Evolutionary conservation across 2,329 filamentous ascomycete genomes (phyloP).

Genomic region (Leptodontidium sp.): DNA sequence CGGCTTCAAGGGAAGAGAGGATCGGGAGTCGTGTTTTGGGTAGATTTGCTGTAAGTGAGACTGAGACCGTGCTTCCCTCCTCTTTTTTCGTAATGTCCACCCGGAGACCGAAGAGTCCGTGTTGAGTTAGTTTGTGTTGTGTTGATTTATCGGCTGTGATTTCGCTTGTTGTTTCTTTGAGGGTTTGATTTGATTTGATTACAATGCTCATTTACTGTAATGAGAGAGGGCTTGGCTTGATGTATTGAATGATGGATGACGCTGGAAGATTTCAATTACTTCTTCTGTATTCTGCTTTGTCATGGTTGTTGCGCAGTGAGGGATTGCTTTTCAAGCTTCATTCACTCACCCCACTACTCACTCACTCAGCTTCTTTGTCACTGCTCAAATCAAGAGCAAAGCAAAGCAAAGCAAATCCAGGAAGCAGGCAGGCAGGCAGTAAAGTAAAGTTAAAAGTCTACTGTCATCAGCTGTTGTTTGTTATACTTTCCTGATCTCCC

Average conservation of each 20-base stretch:
- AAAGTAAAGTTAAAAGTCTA: neutral
- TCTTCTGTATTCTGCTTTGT: neutral
- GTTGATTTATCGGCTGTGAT: neutral
- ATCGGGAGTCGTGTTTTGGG: neutral
- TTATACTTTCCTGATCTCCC: neutral
- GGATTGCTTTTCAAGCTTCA: conserved; percentile 8
- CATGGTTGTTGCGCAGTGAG: neutral
- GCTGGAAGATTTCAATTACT: neutral
- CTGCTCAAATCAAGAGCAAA: neutral
- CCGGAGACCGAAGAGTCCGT: no score
- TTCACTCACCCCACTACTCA: neutral
- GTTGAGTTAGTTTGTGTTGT: neutral
- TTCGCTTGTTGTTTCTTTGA: conserved; percentile 7
- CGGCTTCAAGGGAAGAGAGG: no score
- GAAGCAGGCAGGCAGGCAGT: no score
- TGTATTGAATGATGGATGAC: conserved; percentile 2
- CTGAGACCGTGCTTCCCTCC: neutral
- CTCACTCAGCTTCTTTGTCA: conserved; percentile 9
- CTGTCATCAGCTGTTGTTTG: neutral
- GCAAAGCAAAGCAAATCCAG: no score
- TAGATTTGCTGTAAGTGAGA: conserved; percentile 10
- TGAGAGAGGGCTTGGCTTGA: neutral
- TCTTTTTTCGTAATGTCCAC: no score
- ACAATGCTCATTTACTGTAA: neutral
- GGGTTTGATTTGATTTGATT: conserved; percentile 4